Evolutionary conservation across 2,329 filamentous ascomycete genomes (phyloP).

Genomic region (Hymenotorrendiella dingleyae): DNA sequence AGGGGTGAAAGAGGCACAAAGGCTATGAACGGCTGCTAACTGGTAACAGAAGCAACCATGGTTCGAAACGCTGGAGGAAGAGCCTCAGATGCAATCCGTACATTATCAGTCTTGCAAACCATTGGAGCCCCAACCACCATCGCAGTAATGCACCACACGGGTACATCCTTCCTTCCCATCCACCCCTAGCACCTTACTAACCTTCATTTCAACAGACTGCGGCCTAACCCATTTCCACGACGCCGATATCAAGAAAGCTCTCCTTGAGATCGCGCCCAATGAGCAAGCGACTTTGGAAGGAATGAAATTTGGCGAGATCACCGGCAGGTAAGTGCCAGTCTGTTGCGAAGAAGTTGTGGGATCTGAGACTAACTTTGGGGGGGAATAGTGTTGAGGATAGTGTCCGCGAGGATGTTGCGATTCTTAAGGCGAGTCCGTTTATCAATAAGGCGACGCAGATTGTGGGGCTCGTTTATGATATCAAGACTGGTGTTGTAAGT

Average conservation of each 20-base stretch:
- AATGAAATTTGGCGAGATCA: constrained; percentile 19
- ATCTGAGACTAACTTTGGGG: too few species aligned
- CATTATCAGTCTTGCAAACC: constrained; percentile 16
- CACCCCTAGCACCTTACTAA: constrained; percentile 1
- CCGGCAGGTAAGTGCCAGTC: constrained; percentile 8
- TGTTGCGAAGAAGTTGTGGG: too few species aligned
- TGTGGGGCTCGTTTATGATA: constrained; percentile 19
- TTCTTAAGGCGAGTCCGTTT: constrained; percentile 18
- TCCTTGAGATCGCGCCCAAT: constrained; percentile 14
- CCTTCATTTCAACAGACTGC: constrained; percentile 12
- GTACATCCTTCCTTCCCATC: constrained; percentile 2
- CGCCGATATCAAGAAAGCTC: constrained; percentile 11
- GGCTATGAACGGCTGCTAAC: too few species aligned
- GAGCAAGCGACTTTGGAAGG: constrained; percentile 11
- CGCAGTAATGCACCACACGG: constrained; percentile 22
- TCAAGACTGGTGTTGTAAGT: constrained; percentile 13
- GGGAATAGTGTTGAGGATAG: constrained; percentile 20
- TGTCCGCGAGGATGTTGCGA: constrained; percentile 15
- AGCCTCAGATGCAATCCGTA: constrained; percentile 18
- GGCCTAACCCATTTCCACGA: constrained; percentile 20
- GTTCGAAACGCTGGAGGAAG: constrained; percentile 20
- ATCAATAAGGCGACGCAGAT: constrained; percentile 20
- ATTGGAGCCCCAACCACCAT: constrained; percentile 17
- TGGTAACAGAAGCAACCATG: constrained; percentile 16
- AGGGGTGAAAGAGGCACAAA: too few species aligned